A percentile compares a stretch with the other conserved stretches of the same genome.
phyloP scores from a whole-genome alignment of 306 rosid species.

The Pyrus communis region DNA sequence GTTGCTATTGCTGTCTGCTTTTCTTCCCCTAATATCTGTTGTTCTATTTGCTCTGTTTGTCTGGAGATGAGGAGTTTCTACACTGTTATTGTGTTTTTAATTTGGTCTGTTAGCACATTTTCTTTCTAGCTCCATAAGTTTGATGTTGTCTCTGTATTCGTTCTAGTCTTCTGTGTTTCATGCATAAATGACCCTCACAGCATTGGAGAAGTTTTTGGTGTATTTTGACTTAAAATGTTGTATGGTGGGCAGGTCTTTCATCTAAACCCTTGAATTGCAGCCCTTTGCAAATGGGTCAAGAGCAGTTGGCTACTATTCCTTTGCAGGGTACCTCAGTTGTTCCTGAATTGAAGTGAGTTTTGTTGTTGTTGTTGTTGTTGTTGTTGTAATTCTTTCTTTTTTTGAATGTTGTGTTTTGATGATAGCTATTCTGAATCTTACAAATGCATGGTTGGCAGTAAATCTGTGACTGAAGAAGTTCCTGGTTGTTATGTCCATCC shows the following conservation, averaged over 20 bases:
- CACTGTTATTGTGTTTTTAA: not conserved
- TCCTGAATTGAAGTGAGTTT: slow-evolving; percentile 45
- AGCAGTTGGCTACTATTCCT: slow-evolving; percentile 23
- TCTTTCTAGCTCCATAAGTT: not conserved
- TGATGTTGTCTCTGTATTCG: not conserved
- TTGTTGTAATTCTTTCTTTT: not conserved
- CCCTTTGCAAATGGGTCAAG: slow-evolving; percentile 28
- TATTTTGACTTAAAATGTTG: slow-evolving; percentile 5
- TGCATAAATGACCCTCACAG: slow-evolving; percentile 1
- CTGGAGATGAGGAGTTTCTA: not conserved
- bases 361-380: not conserved
- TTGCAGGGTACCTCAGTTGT: slow-evolving; percentile 26
- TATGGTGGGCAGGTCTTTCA: slow-evolving; percentile 41
- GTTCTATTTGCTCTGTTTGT: not conserved
- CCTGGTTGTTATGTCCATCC: slow-evolving; percentile 56
- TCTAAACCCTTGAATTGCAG: slow-evolving; percentile 28
- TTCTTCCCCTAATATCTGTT: not conserved
- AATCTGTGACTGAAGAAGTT: slow-evolving; percentile 24
- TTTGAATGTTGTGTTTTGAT: not conserved
- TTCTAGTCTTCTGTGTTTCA: not conserved
- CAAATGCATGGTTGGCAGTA: slow-evolving; percentile 36
- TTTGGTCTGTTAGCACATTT: not conserved
- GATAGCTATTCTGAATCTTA: slow-evolving; percentile 3
- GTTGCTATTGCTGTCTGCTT: not conserved
- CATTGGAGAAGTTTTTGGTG: slow-evolving; percentile 2